Percentiles rank a stretch among this genome's conserved stretches.
Conservation (phyloP, 148 eudicot genomes). For the Amaranthus palmeri region DNA sequence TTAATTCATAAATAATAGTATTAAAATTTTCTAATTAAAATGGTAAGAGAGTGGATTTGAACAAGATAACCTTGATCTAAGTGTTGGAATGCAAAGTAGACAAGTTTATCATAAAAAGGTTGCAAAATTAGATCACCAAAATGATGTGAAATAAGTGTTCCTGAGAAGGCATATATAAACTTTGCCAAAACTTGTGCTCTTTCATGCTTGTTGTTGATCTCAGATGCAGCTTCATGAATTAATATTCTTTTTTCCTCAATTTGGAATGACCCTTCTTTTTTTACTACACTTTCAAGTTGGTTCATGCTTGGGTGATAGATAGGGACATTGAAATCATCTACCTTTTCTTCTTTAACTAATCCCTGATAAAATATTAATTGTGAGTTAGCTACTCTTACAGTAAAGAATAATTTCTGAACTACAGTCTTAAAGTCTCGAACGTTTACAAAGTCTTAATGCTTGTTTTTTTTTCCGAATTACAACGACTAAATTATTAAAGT, state of each 20-base stretch:
- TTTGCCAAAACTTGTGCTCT: neutral
- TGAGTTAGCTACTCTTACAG: too few species aligned
- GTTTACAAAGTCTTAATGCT: too few species aligned
- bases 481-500: too few species aligned
- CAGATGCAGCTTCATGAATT: neutral
- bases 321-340: slow-evolving; percentile 10
- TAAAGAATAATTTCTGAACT: too few species aligned
- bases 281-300: slow-evolving; percentile 9
- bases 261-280: slow-evolving; percentile 15
- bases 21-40: slow-evolving; percentile 2
- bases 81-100: neutral
- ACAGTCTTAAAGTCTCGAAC: too few species aligned
- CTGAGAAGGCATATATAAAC: slow-evolving; percentile 12
- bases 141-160: slow-evolving; percentile 3
- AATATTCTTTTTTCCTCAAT: neutral
- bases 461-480: too few species aligned
- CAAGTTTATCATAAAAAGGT: slow-evolving; percentile 10
- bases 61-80: neutral
- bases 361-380: neutral
- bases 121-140: neutral
- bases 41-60: neutral
- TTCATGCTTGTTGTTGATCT: slow-evolving; percentile 1
- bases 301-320: neutral
- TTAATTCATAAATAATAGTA: too few species aligned
- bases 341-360: slow-evolving; percentile 12